Percentiles rank a stretch among this genome's conserved stretches.
phyloP scores from a whole-genome alignment of 148 eudicot genomes.

The Persicaria tinctoria region DNA sequence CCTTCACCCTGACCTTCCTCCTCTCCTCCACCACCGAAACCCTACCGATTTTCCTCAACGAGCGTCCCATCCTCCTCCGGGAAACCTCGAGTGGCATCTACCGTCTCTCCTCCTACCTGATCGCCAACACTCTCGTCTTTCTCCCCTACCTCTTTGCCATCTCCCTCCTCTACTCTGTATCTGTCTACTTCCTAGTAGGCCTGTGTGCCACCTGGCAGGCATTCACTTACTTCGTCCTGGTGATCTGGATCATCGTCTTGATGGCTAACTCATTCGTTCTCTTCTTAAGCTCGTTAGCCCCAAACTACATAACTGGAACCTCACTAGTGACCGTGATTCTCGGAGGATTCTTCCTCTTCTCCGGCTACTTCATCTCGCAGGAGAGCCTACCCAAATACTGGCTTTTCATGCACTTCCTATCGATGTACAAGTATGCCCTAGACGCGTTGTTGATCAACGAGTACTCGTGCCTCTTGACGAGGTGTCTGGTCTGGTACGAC shows the following conservation, averaged over 20 bases:
- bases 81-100: conserved; percentile 96
- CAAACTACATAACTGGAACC: conserved; percentile 82
- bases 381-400: conserved; percentile 76
- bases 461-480: conserved; percentile 60
- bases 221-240: conserved; percentile 61
- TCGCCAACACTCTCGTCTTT: conserved; percentile 82
- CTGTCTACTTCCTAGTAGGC: conserved; percentile 76
- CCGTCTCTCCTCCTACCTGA: conserved; percentile 64
- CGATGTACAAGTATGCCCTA: conserved; percentile 89
- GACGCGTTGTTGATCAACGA: conserved; percentile 82
- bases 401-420: conserved; percentile 76
- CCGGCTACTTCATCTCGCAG: conserved; percentile 83
- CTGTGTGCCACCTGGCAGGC: conserved; percentile 70
- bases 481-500: conserved; percentile 78
- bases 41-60: conserved; percentile 81
- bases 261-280: conserved; percentile 92
- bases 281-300: conserved; percentile 80
- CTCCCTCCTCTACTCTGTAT: conserved; percentile 57
- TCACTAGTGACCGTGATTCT: conserved; percentile 58
- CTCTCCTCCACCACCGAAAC: conserved; percentile 91
- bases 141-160: conserved; percentile 62
- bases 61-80: conserved; percentile 73
- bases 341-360: conserved; percentile 78
- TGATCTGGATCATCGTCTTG: conserved; percentile 61
- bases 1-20: conserved; percentile 87